phyloP scores from a whole-genome alignment of 2,329 filamentous ascomycete species.

The Fusarium brevicatenulatum region DNA sequence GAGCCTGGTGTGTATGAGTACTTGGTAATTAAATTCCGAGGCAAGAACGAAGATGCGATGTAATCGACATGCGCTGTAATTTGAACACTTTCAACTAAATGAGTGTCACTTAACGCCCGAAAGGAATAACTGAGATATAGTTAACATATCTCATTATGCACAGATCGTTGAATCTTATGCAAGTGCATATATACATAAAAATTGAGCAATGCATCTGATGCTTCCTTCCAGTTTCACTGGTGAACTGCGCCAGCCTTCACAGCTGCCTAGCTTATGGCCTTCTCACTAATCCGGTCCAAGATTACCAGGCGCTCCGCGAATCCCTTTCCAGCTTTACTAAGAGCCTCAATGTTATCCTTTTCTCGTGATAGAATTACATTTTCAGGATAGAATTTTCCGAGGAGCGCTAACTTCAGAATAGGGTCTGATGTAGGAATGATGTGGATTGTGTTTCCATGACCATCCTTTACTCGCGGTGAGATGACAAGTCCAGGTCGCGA shows the following conservation, averaged over 20 bases:
- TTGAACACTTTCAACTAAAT: rapidly evolving
- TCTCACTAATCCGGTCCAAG: background rate
- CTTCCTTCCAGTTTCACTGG: rapidly evolving
- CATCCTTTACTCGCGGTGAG: background rate
- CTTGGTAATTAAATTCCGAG: rapidly evolving
- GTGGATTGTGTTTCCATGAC: background rate
- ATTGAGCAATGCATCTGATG: background rate
- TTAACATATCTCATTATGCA: background rate
- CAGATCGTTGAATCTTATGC: background rate
- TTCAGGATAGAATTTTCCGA: background rate
- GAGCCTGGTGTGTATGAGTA: background rate
- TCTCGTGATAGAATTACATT: background rate
- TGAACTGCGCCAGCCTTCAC: background rate
- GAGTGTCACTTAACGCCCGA: rapidly evolving
- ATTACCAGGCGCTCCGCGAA: background rate
- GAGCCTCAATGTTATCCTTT: background rate
- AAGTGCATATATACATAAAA: background rate
- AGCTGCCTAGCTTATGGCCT: background rate
- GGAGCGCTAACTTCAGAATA: background rate
- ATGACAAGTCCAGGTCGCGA: background rate
- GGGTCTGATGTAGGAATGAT: background rate
- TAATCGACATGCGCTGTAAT: background rate
- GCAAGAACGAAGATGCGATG: background rate
- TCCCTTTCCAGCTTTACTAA: background rate
- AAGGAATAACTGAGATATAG: background rate